Percentiles rank a stretch among this genome's conserved stretches.
Conservation (phyloP, 257 asterid genomes). For the Nicotiana knightiana region DNA sequence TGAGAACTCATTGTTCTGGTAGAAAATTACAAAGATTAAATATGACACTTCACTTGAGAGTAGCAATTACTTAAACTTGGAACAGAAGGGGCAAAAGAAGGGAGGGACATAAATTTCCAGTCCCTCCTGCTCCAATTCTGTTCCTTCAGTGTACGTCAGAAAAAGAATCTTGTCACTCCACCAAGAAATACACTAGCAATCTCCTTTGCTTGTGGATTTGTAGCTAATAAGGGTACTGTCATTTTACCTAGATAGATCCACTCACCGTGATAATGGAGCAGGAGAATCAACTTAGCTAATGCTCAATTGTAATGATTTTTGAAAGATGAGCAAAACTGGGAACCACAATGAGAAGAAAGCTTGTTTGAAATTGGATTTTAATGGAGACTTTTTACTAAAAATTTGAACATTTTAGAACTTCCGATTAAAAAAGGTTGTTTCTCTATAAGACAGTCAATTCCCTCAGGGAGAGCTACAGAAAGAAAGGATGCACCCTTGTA, state of each 20-base stretch:
- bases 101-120: neutral
- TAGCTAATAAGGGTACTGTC: neutral
- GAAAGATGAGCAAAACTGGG: neutral
- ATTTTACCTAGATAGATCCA: neutral
- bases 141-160: neutral
- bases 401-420: neutral
- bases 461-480: neutral
- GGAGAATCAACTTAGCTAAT: neutral
- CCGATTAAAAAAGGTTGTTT: neutral
- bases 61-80: neutral
- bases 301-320: neutral
- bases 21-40: neutral
- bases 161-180: neutral
- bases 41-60: neutral
- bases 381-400: neutral
- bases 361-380: neutral
- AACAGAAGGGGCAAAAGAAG: neutral
- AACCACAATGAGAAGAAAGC: neutral
- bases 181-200: neutral
- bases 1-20: neutral
- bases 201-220: neutral
- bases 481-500: neutral
- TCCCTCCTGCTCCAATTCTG: neutral
- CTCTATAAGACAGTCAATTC: neutral
- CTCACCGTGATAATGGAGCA: neutral